Base-by-base conservation (phyloP, 345 rosid species). In the Isatis tinctoria region DNA sequence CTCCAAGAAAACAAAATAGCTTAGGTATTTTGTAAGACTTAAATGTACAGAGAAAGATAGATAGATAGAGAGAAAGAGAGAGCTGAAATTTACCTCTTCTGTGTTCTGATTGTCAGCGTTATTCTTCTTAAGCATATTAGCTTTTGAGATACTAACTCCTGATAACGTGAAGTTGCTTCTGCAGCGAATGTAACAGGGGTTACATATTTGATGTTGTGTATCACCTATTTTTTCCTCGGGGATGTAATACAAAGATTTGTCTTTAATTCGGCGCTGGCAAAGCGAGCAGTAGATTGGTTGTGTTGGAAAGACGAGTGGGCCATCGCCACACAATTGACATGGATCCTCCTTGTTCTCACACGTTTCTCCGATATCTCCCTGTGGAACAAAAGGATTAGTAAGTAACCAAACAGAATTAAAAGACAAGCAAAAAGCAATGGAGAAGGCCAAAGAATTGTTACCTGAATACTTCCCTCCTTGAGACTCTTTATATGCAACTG, bases 241-340 rank as follows among this genome's bases (percentile, higher is more conserved):
- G 74, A 66, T 74, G 78, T 84, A 83, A 69, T 86, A 86, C 28
- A 35, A 59, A 52, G 71, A 72, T 9, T 20, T 9, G 6, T 63
- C 74, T 54, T 70, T 82, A 32, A 88, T 73, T 17, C 81, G 78
- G 53, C 52, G 60, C 61, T 32, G 17, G 56, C 92, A 88, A 27
- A 2, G 43, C 10, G 82, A 75, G 64, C 92, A 88, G 72, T 84
- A 86, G 40, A 83, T 18, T 26, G 90, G 85, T 33, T 56, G 53
- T 54, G 87, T 79, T 52, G 82, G 81, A 37, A 80, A 77, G 72
- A 39, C 24, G 27, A 88, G 79, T 41, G 8, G 60, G 24, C 65
- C 81, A 57, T 51, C 44, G 8, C 71, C 78, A 73, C 92, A 86
- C 67, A 88, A 58, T 36, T 80, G 87, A 68, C 92, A 86, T n/a